Conservation (phyloP, 1,139 yeast species). For the Saccharomyces hybrid region DNA sequence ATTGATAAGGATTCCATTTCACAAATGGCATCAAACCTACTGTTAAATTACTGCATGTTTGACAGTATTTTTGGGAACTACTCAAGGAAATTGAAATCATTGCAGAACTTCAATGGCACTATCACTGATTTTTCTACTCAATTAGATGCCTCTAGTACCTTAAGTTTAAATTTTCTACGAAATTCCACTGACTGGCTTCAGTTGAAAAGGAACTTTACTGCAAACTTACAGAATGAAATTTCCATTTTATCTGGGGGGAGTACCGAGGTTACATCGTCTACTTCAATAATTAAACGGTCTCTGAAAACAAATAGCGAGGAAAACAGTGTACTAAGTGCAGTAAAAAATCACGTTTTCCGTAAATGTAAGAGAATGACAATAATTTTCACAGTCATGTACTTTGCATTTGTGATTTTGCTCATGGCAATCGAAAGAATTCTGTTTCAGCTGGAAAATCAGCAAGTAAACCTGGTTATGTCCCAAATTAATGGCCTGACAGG, state of each 20-base stretch:
- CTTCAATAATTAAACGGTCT: neutral
- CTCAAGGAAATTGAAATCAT: neutral
- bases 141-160: neutral
- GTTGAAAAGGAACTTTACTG: neutral
- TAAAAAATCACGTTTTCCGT: neutral
- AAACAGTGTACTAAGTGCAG: neutral
- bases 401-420: neutral
- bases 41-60: neutral
- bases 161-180: neutral
- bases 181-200: neutral
- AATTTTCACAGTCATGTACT: neutral
- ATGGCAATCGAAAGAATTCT: neutral
- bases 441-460: neutral
- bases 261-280: neutral
- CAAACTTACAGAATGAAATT: neutral
- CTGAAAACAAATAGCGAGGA: neutral
- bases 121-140: neutral
- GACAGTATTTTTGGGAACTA: neutral
- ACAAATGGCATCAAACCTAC: neutral
- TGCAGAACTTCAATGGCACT: neutral
- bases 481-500: neutral
- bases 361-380: neutral
- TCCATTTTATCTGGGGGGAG: neutral
- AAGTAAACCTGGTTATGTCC: neutral
- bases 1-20: constrained; percentile 4